Evolutionary conservation across 2,329 filamentous ascomycete species (phyloP).

Genomic region (Claviceps sorghi): DNA sequence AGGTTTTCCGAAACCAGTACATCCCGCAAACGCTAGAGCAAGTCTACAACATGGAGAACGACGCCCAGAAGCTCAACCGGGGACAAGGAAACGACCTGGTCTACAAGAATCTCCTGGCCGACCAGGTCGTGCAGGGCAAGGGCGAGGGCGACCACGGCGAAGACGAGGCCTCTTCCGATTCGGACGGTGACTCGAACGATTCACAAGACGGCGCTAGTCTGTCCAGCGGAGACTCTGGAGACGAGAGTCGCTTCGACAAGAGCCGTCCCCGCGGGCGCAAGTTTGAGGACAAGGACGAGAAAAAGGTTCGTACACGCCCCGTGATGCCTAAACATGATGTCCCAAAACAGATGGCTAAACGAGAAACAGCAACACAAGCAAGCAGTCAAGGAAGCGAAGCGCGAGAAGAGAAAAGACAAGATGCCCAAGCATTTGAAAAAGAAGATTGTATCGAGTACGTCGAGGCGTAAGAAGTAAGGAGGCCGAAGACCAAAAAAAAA

Average conservation of each 20-base stretch:
- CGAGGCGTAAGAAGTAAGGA: conserved; percentile 46
- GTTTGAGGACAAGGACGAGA: conserved; percentile 83
- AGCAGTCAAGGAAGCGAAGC: conserved; percentile 87
- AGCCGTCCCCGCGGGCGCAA: conserved; percentile 63
- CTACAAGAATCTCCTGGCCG: conserved; percentile 72
- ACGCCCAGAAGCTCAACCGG: conserved; percentile 60
- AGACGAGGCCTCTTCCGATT: conserved; percentile 20
- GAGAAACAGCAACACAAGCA: conserved; percentile 54
- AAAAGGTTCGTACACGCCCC: conserved; percentile 39
- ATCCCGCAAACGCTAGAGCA: conserved; percentile 93
- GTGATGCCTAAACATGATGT: too few relatives aligned
- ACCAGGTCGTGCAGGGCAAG: conserved; percentile 36
- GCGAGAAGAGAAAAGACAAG: conserved; percentile 84
- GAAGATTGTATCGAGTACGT: conserved; percentile 52
- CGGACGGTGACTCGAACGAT: conserved; percentile 28
- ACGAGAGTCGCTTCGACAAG: conserved; percentile 46
- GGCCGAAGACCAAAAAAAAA: conserved; percentile 4
- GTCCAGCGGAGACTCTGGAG: conserved; percentile 27
- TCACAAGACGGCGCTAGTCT: conserved; percentile 36
- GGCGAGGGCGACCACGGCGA: conserved; percentile 26
- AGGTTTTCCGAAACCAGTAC: conserved; percentile 91
- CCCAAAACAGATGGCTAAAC: background rate
- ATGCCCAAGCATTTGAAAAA: conserved; percentile 97
- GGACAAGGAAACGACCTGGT: conserved; percentile 66
- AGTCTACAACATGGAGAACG: conserved; percentile 90